Evolutionary conservation across 1,284 basidiomycete genomes (phyloP), one percentile per base, ranked within the genome.

Genomic region (Psilocybe mexicana): DNA sequence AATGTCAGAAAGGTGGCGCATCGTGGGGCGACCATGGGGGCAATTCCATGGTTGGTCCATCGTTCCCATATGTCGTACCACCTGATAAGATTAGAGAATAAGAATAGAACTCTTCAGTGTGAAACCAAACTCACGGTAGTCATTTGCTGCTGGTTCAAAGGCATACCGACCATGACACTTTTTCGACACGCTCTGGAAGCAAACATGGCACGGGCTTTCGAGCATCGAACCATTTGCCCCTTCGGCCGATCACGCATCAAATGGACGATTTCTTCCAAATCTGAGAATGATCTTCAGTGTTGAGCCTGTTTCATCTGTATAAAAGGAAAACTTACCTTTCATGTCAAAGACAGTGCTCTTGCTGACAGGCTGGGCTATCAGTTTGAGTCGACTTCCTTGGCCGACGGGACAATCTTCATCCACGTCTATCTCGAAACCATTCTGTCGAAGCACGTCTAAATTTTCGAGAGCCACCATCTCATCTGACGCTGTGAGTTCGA

Each of bases 41-140:
- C 96, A 98, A 60, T 96, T 94, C 94, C 97, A 99, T 0, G 96
- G 97, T 68, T 98, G 94, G 65, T 98, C 93, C 79, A 99, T 95
- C 6, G 83, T 90, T 42, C 93, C 93, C 94, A 99, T 97, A 72
- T 98, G 93, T 48, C 83, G 82, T 1, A 99, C 78, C 57, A 98
- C 85, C 92, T 95, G 61, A 52, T 61, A 26, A 67, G 57, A 56
- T 51, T 55, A 63, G 46, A 52, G 43, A 47, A 24, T 49, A 28
- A 55, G 51, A 40, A 49, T 54, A 53, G 25, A 12, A 23, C 47
- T 43, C 30, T 35, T 12, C 30, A 28, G 40, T 38, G n/a, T 52
- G 26, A 47, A 33, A 47, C 38, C 45, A 58, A 36, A 74, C 86
- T 69, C 68, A 95, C 93, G 61, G 81, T 74, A 10, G 79, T 81